Evolutionary conservation across 345 rosid species (phyloP), one percentile per base, ranked within the genome.

Genomic region (Populus euphratica): DNA sequence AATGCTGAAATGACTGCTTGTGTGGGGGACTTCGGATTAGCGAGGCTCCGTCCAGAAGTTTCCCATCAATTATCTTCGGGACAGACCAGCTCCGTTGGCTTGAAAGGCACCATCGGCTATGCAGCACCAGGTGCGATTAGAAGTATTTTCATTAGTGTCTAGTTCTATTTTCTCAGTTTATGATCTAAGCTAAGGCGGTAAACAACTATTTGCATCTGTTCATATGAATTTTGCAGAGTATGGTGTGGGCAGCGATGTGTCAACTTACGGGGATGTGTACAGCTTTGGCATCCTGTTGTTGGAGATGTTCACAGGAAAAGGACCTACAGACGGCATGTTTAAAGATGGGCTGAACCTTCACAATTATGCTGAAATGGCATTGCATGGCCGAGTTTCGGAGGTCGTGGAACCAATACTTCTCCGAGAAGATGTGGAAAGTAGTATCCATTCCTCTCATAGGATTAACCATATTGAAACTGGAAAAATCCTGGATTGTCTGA

Each of bases 241-340:
- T 13, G 84, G 80, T 9, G 11, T 44, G 18, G 77, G 52, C 5
- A 54, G 77, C 12, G 35, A 21, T 18, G 75, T 81, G 35, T 76
- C 83, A 0, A 59, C 25, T 2, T 1, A 18, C 4, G 59, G 59
- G 59, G 59, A 18, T 52, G 59, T 18, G 56, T 50, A 50, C 56
- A 50, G n/a, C 56, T 17, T 18, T 50, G 56, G 56, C 56, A 50
- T 50, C 56, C 6, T 18, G 56, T 50, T 50, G n/a, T 18, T 54
- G 61, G 61, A 54, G 61, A 54, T 54, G 61, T 54, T 52, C 20
- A 52, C 61, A 18, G n/a, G 61, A 6, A 52, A 7, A 52, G 20
- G 23, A 54, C 61, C 61, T 20, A 20, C 25, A 20, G 11, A 54
- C 2, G 74, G 56, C 25, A 64, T 81, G 67, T 77, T 77, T 27